These are phyloP conservation scores for Gossypium sturtianum DNA, from an alignment of 345 rosid species.

Conservation along the genomic window DNA sequence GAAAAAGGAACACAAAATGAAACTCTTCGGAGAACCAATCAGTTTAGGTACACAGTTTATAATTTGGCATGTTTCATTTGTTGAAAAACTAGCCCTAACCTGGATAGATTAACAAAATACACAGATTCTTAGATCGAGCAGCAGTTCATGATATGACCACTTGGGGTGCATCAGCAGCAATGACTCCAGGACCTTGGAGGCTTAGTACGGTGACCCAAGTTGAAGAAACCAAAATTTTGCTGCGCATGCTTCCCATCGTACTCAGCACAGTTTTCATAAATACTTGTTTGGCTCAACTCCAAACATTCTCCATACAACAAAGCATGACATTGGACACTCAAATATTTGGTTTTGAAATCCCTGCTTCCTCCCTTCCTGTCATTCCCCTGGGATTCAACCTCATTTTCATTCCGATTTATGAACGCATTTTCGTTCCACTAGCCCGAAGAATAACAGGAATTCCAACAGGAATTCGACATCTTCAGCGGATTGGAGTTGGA, in stretches of 20 bases:
- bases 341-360: constrained; percentile 37
- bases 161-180: constrained; percentile 12
- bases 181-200: constrained; percentile 35
- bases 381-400: constrained; percentile 50
- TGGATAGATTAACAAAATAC: background rate
- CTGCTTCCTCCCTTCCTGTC: constrained; percentile 51
- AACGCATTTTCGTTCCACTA: constrained; percentile 43
- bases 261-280: constrained; percentile 63
- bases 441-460: constrained; percentile 47
- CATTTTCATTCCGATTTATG: constrained; percentile 43
- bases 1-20: constrained; percentile 33
- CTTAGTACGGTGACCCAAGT: constrained; percentile 55
- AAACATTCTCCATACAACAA: constrained; percentile 54
- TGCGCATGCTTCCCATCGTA: constrained; percentile 52
- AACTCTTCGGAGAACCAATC: constrained; percentile 43
- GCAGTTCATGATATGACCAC: constrained; percentile 24
- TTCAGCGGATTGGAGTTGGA: constrained; percentile 51
- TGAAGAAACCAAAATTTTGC: constrained; percentile 55
- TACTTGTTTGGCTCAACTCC: constrained; percentile 66
- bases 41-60: constrained; percentile 37
- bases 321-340: constrained; percentile 51
- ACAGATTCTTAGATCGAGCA: constrained; percentile 51
- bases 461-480: constrained; percentile 47
- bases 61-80: background rate
- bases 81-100: background rate